Conservation (phyloP, 2,329 filamentous ascomycete genomes). For the Aureobasidium leucospermi region DNA sequence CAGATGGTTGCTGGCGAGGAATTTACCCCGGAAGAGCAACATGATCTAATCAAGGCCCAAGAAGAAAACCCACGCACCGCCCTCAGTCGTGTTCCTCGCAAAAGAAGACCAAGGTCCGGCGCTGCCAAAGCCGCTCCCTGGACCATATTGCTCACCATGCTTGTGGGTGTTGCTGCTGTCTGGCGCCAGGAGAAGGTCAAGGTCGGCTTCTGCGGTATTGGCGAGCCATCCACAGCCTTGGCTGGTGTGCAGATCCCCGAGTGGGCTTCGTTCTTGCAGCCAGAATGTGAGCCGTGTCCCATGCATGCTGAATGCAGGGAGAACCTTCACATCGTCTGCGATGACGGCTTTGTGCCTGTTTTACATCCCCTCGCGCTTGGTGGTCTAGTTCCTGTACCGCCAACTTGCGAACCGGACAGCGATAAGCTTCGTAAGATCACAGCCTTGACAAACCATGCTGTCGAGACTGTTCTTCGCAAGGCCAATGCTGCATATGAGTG, state of each 20-base stretch:
- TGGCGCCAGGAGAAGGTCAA: constrained; percentile 95
- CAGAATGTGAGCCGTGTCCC: constrained; percentile 84
- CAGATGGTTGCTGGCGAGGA: constrained; percentile 69
- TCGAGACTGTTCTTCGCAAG: constrained; percentile 72
- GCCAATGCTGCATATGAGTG: constrained; percentile 87
- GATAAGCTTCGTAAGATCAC: constrained; percentile 84
- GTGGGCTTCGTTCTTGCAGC: constrained; percentile 62
- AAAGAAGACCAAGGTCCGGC: constrained; percentile 17
- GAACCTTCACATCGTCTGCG: constrained; percentile 70
- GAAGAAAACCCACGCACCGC: neutral
- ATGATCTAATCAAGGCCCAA: constrained; percentile 58
- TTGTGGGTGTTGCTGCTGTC: constrained; percentile 69
- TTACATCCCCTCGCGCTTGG: constrained; percentile 76
- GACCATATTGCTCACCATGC: constrained; percentile 61
- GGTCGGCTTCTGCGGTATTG: constrained; percentile 89
- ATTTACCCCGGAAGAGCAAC: constrained; percentile 84
- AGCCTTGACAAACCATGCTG: constrained; percentile 75
- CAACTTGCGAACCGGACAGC: constrained; percentile 90
- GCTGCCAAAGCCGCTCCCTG: constrained; percentile 59
- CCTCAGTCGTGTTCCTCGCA: constrained; percentile 8
- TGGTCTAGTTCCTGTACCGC: constrained; percentile 74
- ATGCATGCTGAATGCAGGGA: constrained; percentile 82
- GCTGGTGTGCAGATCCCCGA: constrained; percentile 63
- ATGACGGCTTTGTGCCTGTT: constrained; percentile 78
- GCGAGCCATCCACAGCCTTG: constrained; percentile 51